Evolutionary conservation across 768 basidiomycete genomes (phyloP).

Genomic region (Cyathus striatus): DNA sequence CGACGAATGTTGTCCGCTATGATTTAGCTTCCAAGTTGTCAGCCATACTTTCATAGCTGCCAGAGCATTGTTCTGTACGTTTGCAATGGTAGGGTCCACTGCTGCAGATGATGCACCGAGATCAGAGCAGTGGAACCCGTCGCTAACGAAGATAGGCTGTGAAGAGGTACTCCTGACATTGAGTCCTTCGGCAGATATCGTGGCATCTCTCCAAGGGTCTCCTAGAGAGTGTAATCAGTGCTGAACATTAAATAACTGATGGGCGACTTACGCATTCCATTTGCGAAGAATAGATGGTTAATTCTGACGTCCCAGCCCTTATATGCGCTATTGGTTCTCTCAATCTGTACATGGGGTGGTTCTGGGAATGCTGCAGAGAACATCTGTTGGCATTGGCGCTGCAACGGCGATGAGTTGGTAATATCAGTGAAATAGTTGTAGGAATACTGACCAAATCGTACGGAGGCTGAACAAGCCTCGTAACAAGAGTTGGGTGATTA

Average conservation of each 20-base stretch:
- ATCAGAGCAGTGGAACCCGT: constrained; percentile 71
- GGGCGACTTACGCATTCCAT: constrained; percentile 52
- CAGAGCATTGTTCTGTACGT: constrained; percentile 51
- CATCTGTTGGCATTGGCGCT: constrained; percentile 70
- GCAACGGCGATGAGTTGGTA: constrained; percentile 1
- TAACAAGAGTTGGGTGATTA: constrained; percentile 39
- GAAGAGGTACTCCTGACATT: constrained; percentile 38
- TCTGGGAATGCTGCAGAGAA: constrained; percentile 55
- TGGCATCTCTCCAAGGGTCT: constrained; percentile 71
- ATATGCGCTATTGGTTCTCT: constrained; percentile 43
- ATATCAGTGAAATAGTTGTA: neutral
- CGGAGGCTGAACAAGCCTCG: constrained; percentile 45
- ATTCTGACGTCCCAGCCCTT: constrained; percentile 58
- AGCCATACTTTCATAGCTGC: constrained; percentile 55
- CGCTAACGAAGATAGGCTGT: constrained; percentile 52
- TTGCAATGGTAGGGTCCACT: constrained; percentile 44
- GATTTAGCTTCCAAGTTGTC: constrained; percentile 17
- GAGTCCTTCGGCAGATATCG: constrained; percentile 53
- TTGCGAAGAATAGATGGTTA: constrained; percentile 63
- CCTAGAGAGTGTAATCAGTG: constrained; percentile 34
- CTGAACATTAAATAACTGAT: neutral
- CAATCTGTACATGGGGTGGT: constrained; percentile 37
- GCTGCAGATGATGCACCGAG: constrained; percentile 35
- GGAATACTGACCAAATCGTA: constrained; percentile 45
- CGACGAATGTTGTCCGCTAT: constrained; percentile 4